Evolutionary conservation across 2,329 filamentous ascomycete genomes (phyloP).

Genomic region (Sporothrix pseudoabietina): DNA sequence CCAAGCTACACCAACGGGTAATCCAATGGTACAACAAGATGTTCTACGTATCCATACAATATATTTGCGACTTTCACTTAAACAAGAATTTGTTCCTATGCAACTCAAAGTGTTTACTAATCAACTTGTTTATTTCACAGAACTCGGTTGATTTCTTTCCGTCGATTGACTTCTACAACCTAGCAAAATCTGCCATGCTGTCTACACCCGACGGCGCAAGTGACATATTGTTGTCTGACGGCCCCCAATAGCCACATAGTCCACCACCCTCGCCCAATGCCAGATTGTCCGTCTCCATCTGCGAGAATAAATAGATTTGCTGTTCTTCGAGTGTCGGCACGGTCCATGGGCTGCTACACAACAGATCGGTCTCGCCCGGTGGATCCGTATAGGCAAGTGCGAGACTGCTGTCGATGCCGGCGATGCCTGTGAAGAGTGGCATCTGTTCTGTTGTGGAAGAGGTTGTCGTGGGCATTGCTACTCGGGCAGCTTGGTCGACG

Average conservation of each 20-base stretch:
- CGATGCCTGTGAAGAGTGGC: background rate
- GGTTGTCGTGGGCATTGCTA: background rate
- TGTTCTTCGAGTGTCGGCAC: background rate
- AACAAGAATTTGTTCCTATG: no score
- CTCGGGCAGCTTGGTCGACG: background rate
- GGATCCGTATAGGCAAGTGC: background rate
- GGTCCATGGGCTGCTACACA: background rate
- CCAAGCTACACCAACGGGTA: no score
- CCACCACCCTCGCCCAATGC: background rate
- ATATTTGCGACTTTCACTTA: no score
- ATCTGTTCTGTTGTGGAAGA: background rate
- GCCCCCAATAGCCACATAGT: background rate
- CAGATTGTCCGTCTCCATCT: constrained; percentile 6
- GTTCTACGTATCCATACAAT: no score
- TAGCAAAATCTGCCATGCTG: background rate
- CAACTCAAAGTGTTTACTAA: no score
- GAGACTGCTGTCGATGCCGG: background rate
- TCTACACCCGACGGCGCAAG: background rate
- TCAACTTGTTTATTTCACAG: no score
- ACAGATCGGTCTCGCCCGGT: background rate
- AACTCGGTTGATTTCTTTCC: no score
- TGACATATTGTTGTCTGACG: background rate
- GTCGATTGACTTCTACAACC: background rate
- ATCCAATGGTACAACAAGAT: no score
- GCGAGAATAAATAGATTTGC: constrained; percentile 2